These are phyloP conservation scores for Hamamelis virginiana DNA, from an alignment of 164 flowering plant genomes.

Conservation along the genomic window DNA sequence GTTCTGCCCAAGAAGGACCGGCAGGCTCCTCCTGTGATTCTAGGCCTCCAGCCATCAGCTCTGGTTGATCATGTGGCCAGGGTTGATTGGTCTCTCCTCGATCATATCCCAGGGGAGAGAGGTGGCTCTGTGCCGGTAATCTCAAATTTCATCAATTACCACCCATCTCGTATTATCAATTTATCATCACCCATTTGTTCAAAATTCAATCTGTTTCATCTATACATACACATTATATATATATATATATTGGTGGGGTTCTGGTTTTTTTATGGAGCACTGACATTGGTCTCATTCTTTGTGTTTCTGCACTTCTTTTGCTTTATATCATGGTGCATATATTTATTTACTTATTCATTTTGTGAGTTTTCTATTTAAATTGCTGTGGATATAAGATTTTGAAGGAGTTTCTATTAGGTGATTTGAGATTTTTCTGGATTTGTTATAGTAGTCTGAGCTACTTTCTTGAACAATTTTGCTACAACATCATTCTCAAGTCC, in stretches of 20 bases:
- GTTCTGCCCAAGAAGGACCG: background rate
- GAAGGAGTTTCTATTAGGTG: too few species aligned
- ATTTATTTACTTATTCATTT: background rate
- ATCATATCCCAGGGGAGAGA: conserved; percentile 76
- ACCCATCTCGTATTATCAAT: background rate
- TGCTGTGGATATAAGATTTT: too few species aligned
- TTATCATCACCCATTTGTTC: background rate
- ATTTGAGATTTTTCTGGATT: too few species aligned
- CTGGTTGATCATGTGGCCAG: conserved; percentile 85
- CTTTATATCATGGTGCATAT: background rate
- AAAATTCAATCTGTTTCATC: background rate
- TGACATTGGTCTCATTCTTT: background rate
- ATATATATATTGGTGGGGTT: background rate
- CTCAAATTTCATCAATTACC: background rate
- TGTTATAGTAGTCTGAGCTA: too few species aligned
- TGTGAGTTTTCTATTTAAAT: too few species aligned
- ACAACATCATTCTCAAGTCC: too few species aligned
- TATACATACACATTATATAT: background rate
- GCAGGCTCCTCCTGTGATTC: conserved; percentile 36
- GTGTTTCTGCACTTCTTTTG: background rate
- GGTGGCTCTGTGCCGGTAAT: conserved; percentile 82
- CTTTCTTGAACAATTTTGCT: too few species aligned
- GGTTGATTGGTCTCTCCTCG: conserved; percentile 75
- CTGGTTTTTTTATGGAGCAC: background rate
- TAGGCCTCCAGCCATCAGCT: conserved; percentile 86